Percentiles rank a stretch among this genome's conserved stretches.
Conservation (phyloP, 352 stramenopile genomes). For the Phytophthora boehmeriae region DNA sequence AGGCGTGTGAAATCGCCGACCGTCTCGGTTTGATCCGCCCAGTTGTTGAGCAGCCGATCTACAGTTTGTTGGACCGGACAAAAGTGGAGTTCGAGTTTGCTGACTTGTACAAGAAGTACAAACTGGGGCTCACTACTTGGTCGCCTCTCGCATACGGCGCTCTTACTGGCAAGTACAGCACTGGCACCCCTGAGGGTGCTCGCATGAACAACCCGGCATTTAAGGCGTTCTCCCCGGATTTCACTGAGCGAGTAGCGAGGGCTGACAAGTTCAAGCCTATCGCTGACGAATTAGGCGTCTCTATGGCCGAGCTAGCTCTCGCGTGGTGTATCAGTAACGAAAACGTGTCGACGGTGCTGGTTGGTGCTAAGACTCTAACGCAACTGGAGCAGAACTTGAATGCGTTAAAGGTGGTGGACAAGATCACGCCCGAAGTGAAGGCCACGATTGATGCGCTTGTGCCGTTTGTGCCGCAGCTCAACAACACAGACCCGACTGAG, state of each 20-base stretch:
- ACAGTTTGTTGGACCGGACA: conserved; percentile 44
- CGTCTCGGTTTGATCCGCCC: conserved; percentile 36
- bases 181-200: background rate
- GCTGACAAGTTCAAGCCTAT: conserved; percentile 39
- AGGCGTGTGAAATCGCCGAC: conserved; percentile 44
- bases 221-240: background rate
- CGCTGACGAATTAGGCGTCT: conserved; percentile 45
- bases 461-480: too few relatives aligned
- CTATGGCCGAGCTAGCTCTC: conserved; percentile 47
- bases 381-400: conserved; percentile 1
- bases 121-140: background rate
- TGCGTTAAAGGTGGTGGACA: background rate
- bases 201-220: background rate
- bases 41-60: conserved; percentile 57
- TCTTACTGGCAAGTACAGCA: background rate
- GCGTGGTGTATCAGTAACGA: conserved; percentile 6
- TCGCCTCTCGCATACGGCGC: background rate
- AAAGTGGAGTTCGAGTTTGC: conserved; percentile 12
- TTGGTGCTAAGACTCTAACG: background rate
- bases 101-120: background rate
- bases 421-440: too few relatives aligned
- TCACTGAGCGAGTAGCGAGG: conserved; percentile 24
- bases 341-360: background rate
- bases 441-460: too few relatives aligned
- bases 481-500: too few relatives aligned